Evolutionary conservation across 208 protist species (phyloP).

Genomic region (Strigomonas culicis): DNA sequence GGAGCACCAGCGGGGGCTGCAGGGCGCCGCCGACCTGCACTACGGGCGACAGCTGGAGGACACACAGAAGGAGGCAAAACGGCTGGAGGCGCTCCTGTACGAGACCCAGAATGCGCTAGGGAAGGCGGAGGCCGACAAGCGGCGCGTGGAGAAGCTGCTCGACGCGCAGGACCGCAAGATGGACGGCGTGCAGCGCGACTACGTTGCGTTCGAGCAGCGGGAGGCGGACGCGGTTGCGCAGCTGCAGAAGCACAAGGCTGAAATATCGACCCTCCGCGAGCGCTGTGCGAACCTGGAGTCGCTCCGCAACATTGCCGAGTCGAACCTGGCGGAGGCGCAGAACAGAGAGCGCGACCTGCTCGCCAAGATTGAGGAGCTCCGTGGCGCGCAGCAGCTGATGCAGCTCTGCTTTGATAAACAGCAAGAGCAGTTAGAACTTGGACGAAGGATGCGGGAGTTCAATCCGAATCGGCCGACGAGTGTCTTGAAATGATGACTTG

Average conservation of each 20-base stretch:
- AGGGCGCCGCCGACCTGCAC: conserved; percentile 25
- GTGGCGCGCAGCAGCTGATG: conserved; percentile 77
- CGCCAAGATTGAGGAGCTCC: conserved; percentile 77
- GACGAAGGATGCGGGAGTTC: conserved; percentile 55
- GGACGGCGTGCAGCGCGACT: conserved; percentile 36
- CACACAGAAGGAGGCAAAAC: conserved; percentile 24
- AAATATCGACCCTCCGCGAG: conserved; percentile 68
- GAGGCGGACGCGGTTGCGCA: conserved; percentile 49
- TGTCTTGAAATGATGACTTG: neutral
- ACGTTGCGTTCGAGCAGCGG: conserved; percentile 33
- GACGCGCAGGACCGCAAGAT: conserved; percentile 29
- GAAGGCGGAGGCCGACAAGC: conserved; percentile 24
- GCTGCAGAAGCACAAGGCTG: conserved; percentile 55
- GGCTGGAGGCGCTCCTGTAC: conserved; percentile 28
- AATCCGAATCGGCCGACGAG: conserved; percentile 1
- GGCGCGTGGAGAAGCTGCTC: conserved; percentile 39
- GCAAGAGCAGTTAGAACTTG: conserved; percentile 83
- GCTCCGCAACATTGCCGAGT: conserved; percentile 74
- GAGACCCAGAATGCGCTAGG: conserved; percentile 31
- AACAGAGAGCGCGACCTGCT: conserved; percentile 61
- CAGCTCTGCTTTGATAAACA: conserved; percentile 90
- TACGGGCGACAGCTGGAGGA: conserved; percentile 19
- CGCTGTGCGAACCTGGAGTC: conserved; percentile 81
- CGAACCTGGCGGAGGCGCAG: conserved; percentile 58
- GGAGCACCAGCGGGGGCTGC: conserved; percentile 25